A percentile compares a stretch with the other conserved stretches of the same genome.
Evolutionary conservation across 163 green algal species (phyloP).

Genomic region (Scenedesmus sp.): DNA sequence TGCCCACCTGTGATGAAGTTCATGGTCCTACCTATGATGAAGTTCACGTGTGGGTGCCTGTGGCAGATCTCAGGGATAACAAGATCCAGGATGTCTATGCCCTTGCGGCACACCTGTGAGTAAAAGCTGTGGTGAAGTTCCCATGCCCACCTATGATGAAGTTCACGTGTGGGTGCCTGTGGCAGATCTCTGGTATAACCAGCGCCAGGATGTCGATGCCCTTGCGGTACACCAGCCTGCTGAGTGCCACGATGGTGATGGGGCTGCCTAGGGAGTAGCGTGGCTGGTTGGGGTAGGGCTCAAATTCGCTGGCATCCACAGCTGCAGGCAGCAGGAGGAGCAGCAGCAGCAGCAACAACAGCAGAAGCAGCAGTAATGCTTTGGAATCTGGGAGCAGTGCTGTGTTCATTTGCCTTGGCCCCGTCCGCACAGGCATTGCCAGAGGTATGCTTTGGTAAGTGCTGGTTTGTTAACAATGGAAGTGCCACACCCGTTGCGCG

Average conservation of each 20-base stretch:
- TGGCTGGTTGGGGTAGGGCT: constrained; percentile 53
- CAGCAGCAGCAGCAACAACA: neutral
- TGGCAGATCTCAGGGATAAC: constrained; percentile 87
- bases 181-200: constrained; percentile 89
- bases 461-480: too few relatives aligned
- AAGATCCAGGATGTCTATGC: too few relatives aligned
- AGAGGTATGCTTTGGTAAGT: too few relatives aligned
- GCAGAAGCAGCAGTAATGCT: too few relatives aligned
- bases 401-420: too few relatives aligned
- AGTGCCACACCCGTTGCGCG: too few relatives aligned
- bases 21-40: too few relatives aligned
- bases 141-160: constrained; percentile 85
- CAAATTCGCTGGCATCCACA: constrained; percentile 88
- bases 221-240: constrained; percentile 95
- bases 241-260: constrained; percentile 82
- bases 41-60: constrained; percentile 56
- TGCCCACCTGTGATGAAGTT: too few relatives aligned
- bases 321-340: constrained; percentile 67
- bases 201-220: constrained; percentile 93
- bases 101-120: constrained; percentile 10
- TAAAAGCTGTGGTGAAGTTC: too few relatives aligned
- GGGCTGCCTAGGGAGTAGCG: neutral
- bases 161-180: constrained; percentile 75
- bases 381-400: too few relatives aligned
- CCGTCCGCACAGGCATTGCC: too few relatives aligned